Evolutionary conservation across 106 monocot genomes (phyloP).

Genomic region (Allium cepa): DNA sequence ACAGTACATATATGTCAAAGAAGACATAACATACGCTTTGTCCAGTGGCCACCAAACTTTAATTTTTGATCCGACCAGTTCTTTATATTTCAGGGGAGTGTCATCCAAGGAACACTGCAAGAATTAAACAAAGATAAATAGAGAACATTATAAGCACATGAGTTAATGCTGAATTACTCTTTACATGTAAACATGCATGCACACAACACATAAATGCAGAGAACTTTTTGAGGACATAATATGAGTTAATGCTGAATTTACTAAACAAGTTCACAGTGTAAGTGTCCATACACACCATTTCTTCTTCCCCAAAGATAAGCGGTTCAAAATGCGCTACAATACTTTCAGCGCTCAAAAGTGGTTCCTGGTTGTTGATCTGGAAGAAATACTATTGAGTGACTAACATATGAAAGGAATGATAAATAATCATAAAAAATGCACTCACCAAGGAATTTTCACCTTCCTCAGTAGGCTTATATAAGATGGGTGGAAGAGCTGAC

Average conservation of each 20-base stretch:
- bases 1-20: neutral
- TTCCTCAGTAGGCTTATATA: slow-evolving; percentile 45
- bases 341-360: slow-evolving; percentile 36
- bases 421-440: slow-evolving; percentile 5
- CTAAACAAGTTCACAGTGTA: neutral
- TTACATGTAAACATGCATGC: neutral
- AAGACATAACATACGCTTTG: slow-evolving; percentile 47
- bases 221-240: too few relatives aligned
- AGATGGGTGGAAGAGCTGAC: slow-evolving; percentile 44
- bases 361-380: slow-evolving; percentile 20
- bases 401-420: neutral
- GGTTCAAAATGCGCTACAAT: slow-evolving; percentile 74
- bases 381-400: slow-evolving; percentile 3
- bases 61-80: slow-evolving; percentile 70
- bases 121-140: slow-evolving; percentile 2
- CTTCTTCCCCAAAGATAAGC: slow-evolving; percentile 42
- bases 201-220: neutral
- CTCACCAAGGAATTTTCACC: slow-evolving; percentile 43
- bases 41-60: slow-evolving; percentile 99
- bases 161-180: neutral
- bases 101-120: slow-evolving; percentile 58
- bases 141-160: neutral
- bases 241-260: neutral
- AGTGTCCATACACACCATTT: slow-evolving; percentile 18
- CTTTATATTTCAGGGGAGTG: slow-evolving; percentile 12